Percentiles rank a stretch among this genome's conserved stretches.
Evolutionary conservation across 2,329 filamentous ascomycete genomes (phyloP).

Genomic region (Sporothrix variecibatus): DNA sequence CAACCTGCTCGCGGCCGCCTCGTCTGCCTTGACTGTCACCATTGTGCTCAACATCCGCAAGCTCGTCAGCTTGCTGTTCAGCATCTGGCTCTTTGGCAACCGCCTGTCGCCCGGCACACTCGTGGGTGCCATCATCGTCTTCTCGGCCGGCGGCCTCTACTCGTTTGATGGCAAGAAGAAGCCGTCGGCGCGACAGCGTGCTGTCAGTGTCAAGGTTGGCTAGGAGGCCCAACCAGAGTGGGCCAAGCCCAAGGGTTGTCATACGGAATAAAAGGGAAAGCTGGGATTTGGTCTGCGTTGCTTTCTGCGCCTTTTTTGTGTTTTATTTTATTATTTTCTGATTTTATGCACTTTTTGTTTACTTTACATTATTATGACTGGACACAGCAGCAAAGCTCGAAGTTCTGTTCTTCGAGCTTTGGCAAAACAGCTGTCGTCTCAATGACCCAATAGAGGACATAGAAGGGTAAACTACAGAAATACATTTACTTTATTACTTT

Average conservation of each 20-base stretch:
- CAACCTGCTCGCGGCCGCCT: slow-evolving; percentile 85
- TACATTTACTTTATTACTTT: not conserved
- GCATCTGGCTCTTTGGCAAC: slow-evolving; percentile 94
- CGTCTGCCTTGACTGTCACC: slow-evolving; percentile 90
- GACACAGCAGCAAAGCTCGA: not conserved
- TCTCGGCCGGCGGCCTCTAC: slow-evolving; percentile 87
- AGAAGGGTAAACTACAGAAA: not conserved
- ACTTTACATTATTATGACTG: slow-evolving; percentile 14
- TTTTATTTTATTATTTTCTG: not conserved
- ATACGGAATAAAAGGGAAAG: not conserved
- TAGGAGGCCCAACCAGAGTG: not conserved
- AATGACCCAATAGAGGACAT: slow-evolving; percentile 22
- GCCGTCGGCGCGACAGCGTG: slow-evolving; percentile 36
- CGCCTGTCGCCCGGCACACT: slow-evolving; percentile 73
- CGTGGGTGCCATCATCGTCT: slow-evolving; percentile 80
- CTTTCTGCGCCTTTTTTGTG: not conserved
- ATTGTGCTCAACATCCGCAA: slow-evolving; percentile 96
- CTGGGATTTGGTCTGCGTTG: not conserved
- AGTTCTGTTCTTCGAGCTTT: not conserved
- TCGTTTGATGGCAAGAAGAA: slow-evolving; percentile 66
- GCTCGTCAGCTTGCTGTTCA: slow-evolving; percentile 84
- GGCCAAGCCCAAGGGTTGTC: not conserved
- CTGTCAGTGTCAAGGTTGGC: slow-evolving; percentile 35
- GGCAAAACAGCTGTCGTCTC: slow-evolving; percentile 7
- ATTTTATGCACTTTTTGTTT: not conserved